These are phyloP conservation scores for Trapa bicornis DNA, from an alignment of 345 rosid species.

Conservation along the genomic window DNA sequence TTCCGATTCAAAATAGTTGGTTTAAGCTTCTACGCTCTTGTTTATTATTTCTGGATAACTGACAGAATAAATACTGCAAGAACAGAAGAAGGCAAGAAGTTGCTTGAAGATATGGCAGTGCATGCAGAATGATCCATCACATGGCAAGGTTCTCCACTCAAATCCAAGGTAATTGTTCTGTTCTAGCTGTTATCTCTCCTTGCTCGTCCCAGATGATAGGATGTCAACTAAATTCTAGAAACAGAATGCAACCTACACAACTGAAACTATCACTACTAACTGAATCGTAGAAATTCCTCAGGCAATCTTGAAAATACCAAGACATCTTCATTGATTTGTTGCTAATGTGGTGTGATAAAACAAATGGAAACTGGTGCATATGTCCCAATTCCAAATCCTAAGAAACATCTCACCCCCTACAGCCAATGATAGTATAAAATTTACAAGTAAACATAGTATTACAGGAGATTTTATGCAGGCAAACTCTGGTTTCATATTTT, in stretches of 20 bases:
- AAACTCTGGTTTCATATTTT: conserved; percentile 2
- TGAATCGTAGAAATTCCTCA: background rate
- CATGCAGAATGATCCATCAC: background rate
- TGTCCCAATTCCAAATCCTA: background rate
- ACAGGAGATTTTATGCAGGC: background rate
- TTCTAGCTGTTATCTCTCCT: background rate
- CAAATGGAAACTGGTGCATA: background rate
- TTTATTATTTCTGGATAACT: background rate
- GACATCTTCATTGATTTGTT: background rate
- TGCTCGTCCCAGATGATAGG: background rate
- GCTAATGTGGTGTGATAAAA: background rate
- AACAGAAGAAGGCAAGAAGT: background rate
- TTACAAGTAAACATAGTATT: conserved; percentile 4
- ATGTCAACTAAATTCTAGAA: background rate
- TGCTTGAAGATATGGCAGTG: background rate
- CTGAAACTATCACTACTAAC: background rate
- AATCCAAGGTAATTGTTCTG: background rate
- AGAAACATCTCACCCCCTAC: conserved; percentile 1
- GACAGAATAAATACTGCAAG: background rate
- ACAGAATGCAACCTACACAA: background rate
- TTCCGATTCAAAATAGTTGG: background rate
- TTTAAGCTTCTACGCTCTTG: background rate
- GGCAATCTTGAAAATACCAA: background rate
- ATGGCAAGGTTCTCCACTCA: background rate
- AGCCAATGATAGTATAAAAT: conserved; percentile 1